phyloP scores from a whole-genome alignment of 805 yeast species.

The Metahyphopichia silvanorum region DNA sequence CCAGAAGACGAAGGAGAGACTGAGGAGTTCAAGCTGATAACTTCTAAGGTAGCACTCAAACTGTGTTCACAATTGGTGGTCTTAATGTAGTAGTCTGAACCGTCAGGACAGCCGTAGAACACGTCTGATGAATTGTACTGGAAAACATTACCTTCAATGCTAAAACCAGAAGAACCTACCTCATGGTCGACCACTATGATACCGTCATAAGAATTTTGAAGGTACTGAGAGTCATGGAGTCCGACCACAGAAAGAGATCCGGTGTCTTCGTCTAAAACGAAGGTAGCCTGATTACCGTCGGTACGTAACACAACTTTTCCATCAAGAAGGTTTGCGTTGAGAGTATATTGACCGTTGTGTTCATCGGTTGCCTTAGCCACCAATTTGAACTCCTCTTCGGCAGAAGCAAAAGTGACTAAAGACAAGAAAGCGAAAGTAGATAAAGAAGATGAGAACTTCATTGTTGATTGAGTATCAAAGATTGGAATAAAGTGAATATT shows the following conservation, averaged over 20 bases:
- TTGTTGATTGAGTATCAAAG: too few species aligned
- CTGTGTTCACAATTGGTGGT: constrained; percentile 6
- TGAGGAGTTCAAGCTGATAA: constrained; percentile 15
- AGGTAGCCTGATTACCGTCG: constrained; percentile 13
- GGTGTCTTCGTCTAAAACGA: constrained; percentile 25
- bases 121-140: constrained; percentile 14
- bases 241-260: constrained; percentile 24
- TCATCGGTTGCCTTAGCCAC: constrained; percentile 25
- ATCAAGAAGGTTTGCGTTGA: too few species aligned
- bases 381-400: constrained; percentile 28
- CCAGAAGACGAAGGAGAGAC: constrained; percentile 14
- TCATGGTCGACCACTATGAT: constrained; percentile 9
- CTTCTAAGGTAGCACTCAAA: constrained; percentile 4
- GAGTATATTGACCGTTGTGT: constrained; percentile 16
- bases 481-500: too few species aligned
- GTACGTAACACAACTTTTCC: constrained; percentile 13
- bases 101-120: constrained; percentile 25
- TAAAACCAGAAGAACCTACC: constrained; percentile 23
- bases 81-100: constrained; percentile 10
- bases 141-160: constrained; percentile 21
- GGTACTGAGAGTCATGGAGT: too few species aligned
- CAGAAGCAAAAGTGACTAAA: constrained; percentile 21
- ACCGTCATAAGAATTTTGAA: constrained; percentile 14
- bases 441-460: constrained; percentile 13
- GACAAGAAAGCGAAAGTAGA: constrained; percentile 14